phyloP scores from a whole-genome alignment of 2,329 filamentous ascomycete species.

The Pestalotiopsis sp. region DNA sequence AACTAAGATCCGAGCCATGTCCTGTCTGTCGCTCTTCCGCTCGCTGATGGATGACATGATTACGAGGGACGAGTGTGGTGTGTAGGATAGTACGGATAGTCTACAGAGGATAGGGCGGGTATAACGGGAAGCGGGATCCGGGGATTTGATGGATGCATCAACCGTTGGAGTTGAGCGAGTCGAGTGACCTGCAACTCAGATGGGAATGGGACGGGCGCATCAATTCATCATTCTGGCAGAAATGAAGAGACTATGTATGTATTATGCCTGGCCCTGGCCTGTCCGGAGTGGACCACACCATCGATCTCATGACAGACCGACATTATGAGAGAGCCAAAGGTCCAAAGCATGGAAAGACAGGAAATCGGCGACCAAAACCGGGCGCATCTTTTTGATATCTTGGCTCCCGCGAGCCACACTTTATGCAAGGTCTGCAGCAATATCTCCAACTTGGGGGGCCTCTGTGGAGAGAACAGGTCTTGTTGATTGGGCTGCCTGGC shows the following conservation, averaged over 20 bases:
- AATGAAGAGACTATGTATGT: neutral
- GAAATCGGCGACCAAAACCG: neutral
- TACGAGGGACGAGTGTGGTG: too few relatives aligned
- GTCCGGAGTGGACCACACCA: neutral
- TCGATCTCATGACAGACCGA: neutral
- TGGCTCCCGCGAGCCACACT: neutral
- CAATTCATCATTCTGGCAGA: neutral
- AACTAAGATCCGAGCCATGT: neutral
- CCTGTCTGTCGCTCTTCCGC: neutral
- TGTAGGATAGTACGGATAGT: too few relatives aligned
- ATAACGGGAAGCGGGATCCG: too few relatives aligned
- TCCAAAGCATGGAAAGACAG: neutral
- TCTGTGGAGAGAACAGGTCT: neutral
- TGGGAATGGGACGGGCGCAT: neutral
- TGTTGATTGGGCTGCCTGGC: neutral
- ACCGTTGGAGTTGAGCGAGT: too few relatives aligned
- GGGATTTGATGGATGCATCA: too few relatives aligned
- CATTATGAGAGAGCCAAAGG: neutral
- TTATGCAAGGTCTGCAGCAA: constrained; percentile 2
- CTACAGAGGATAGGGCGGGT: too few relatives aligned
- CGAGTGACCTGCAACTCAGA: too few relatives aligned
- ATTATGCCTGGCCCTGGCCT: neutral
- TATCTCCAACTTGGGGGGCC: neutral
- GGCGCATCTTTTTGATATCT: neutral
- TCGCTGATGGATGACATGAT: neutral